Conservation (phyloP, 1,284 basidiomycete genomes). For the Meira miltonrushii region DNA sequence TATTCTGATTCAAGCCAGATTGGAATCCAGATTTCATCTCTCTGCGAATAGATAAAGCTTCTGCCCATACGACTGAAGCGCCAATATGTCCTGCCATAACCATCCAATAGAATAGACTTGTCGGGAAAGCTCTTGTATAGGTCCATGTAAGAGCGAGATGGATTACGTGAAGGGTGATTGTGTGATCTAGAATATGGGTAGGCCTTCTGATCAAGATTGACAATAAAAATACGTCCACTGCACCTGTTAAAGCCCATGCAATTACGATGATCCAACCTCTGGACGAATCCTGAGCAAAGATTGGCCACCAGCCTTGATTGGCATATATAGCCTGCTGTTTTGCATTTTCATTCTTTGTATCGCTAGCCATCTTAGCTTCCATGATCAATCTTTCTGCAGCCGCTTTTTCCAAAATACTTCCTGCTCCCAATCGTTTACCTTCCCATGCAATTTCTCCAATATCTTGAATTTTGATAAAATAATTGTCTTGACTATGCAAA, state of each 20-base stretch:
- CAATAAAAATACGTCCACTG: conserved; percentile 75
- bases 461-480: not conserved
- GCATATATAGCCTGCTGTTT: not conserved
- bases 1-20: not conserved
- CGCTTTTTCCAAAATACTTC: not conserved
- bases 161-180: conserved; percentile 79
- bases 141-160: conserved; percentile 88
- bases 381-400: not conserved
- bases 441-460: not conserved
- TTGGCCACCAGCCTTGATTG: conserved; percentile 11
- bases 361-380: not conserved
- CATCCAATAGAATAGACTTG: conserved; percentile 54
- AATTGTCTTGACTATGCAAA: not conserved
- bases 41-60: conserved; percentile 80
- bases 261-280: conserved; percentile 81
- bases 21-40: conserved; percentile 63
- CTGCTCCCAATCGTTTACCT: not conserved
- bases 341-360: not conserved
- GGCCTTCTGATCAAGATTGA: conserved; percentile 82
- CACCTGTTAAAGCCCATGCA: conserved; percentile 73
- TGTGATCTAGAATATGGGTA: conserved; percentile 88
- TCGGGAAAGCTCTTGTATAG: conserved; percentile 79
- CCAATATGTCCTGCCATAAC: conserved; percentile 68
- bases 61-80: conserved; percentile 72
- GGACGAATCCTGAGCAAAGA: conserved; percentile 59